Conservation (phyloP, 2,329 filamentous ascomycete species). For the Verticillium isaacii region DNA sequence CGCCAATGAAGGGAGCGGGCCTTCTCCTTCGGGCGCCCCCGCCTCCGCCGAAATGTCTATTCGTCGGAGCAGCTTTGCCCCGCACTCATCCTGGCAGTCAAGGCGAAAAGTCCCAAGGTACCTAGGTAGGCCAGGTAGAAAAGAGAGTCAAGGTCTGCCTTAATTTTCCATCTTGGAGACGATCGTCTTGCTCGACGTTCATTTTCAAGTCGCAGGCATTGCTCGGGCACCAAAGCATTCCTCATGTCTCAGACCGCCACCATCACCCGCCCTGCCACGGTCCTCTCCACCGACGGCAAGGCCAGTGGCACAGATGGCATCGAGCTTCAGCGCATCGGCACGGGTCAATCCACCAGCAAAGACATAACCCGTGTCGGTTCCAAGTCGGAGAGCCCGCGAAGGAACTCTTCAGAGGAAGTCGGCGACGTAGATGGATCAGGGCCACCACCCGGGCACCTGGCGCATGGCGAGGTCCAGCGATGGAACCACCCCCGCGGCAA, state of each 20-base stretch:
- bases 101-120: no score
- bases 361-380: neutral
- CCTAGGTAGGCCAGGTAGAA: neutral
- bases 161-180: neutral
- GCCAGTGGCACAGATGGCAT: slow-evolving; percentile 1
- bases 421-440: neutral
- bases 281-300: neutral
- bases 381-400: neutral
- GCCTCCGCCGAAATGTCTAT: neutral
- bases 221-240: neutral
- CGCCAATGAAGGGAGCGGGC: neutral
- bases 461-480: slow-evolving; percentile 16
- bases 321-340: slow-evolving; percentile 5
- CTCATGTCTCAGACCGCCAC: slow-evolving; percentile 12
- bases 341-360: neutral
- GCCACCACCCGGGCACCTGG: neutral
- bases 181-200: neutral
- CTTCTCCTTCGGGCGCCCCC: neutral
- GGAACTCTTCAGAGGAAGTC: neutral
- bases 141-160: neutral
- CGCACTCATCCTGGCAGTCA: neutral
- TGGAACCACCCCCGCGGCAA: slow-evolving; percentile 32
- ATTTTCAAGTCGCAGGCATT: neutral
- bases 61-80: neutral
- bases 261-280: slow-evolving; percentile 5